phyloP scores from a whole-genome alignment of 2,329 filamentous ascomycete genomes.

The Tolypocladium pustulatum region DNA sequence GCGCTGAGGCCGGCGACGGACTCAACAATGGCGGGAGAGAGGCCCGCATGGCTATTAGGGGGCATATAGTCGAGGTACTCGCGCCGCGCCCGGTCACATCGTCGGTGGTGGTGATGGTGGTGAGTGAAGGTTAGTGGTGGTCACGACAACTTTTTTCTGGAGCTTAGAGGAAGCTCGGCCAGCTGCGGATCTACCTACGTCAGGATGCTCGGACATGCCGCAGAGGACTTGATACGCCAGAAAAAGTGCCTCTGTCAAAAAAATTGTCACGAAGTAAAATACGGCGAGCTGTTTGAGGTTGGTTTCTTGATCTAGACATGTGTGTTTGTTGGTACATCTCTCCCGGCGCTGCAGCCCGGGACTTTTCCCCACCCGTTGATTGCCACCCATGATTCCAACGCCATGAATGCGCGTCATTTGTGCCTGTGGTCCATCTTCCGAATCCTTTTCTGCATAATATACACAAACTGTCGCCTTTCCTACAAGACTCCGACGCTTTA shows the following conservation, averaged over 20 bases:
- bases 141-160: not conserved
- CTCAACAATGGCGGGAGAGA: conserved; percentile 74
- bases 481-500: conserved; percentile 20
- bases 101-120: not conserved
- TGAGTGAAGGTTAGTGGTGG: not conserved
- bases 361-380: not conserved
- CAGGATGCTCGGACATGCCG: not conserved
- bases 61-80: conserved; percentile 29
- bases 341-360: not conserved
- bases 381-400: conserved; percentile 9
- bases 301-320: not conserved
- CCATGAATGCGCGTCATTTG: conserved; percentile 12
- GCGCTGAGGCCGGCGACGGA: conserved; percentile 83
- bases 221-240: not conserved
- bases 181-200: conserved; percentile 2
- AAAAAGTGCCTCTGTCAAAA: not conserved
- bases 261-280: no score
- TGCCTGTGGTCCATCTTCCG: not conserved
- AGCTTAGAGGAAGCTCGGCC: conserved; percentile 1
- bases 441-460: not conserved
- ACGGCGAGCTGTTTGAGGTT: not conserved
- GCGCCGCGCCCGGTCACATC: conserved; percentile 12
- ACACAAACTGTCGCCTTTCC: not conserved
- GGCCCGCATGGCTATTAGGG: conserved; percentile 41
- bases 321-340: conserved; percentile 1